Evolutionary conservation across 2,329 filamentous ascomycete genomes (phyloP), one percentile per base, ranked within the genome.

Genomic region (Aschersonia sp.): DNA sequence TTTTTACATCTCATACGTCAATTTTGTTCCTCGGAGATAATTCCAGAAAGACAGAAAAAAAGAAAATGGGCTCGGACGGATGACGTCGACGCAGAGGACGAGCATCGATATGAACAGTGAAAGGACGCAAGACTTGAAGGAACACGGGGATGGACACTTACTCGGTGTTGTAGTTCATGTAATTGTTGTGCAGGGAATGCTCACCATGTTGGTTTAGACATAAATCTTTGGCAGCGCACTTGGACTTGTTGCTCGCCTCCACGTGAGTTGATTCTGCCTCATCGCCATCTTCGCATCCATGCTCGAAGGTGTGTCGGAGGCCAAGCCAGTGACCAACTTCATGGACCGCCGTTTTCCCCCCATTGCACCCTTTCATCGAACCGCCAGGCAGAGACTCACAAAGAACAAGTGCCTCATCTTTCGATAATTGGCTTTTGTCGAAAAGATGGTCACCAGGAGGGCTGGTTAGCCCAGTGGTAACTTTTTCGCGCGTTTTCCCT

Each of bases 261-360:
- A 43, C 40, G 40, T 43, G 7, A 6, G 40, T 20, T n/a, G 7
- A 29, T 7, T 52, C 51, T 67, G 58, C 56, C 42, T 52, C 55
- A 53, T 69, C 67, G 30, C 65, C 66, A 9, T 58, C 51, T 5
- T 40, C 54, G 48, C 61, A 61, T 47, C 63, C 65, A 40, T 59
- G 64, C 42, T 63, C 51, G 54, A 67, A 68, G 28, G 64, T 65
- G 54, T 68, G 65, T 44, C 56, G 56, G 38, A 68, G 58, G 42
- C 65, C 65, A 47, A 67, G 57, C 65, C 65, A 67, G 53, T 67
- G 65, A 3, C 65, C 65, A 40, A 61, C 54, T 54, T 66, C 64
- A 20, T 43, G 40, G 5, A 43, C 20, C 6, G 32, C 32, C 6
- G 10, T 10, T 38, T 38, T 38, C 10, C 32, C 32, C 20, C 20